Percentiles rank a stretch among this genome's conserved stretches.
These are phyloP conservation scores for Phoma sp. DNA, from an alignment of 2,329 filamentous ascomycete genomes.

Conservation along the genomic window DNA sequence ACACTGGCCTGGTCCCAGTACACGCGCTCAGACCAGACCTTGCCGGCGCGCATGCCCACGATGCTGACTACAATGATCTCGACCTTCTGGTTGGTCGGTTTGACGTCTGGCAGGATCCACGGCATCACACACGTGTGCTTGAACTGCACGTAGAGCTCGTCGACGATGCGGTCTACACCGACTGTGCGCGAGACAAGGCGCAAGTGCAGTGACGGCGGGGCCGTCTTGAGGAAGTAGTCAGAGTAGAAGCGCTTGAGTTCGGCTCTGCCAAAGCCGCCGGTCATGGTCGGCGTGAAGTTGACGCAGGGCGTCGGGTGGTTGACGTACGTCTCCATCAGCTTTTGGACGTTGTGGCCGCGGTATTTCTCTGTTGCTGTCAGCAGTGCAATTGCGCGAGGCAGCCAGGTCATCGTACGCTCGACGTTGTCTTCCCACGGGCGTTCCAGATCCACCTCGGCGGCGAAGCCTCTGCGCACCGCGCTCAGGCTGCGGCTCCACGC, in stretches of 20 bases:
- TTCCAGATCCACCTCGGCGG: constrained; percentile 56
- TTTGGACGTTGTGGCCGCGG: constrained; percentile 45
- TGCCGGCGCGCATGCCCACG: constrained; percentile 61
- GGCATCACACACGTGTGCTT: constrained; percentile 63
- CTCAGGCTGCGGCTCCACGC: constrained; percentile 73
- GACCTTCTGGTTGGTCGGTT: constrained; percentile 63
- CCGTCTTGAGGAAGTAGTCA: constrained; percentile 60
- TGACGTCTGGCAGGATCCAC: constrained; percentile 67
- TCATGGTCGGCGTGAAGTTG: constrained; percentile 56
- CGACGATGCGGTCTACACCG: constrained; percentile 66
- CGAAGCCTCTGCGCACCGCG: constrained; percentile 67
- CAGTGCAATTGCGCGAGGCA: not conserved
- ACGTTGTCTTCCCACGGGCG: constrained; percentile 53
- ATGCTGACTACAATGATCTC: constrained; percentile 66
- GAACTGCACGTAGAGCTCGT: constrained; percentile 66
- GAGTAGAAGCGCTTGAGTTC: constrained; percentile 62
- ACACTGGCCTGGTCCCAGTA: constrained; percentile 71
- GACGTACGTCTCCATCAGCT: constrained; percentile 50
- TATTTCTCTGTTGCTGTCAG: constrained; percentile 42
- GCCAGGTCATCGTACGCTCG: constrained; percentile 34
- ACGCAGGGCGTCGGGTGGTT: constrained; percentile 48
- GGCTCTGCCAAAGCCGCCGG: constrained; percentile 53
- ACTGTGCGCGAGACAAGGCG: constrained; percentile 65
- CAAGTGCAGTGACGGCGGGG: constrained; percentile 59
- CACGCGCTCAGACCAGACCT: constrained; percentile 64